Percentiles rank a stretch among this genome's conserved stretches.
Evolutionary conservation across 2,329 filamentous ascomycete species (phyloP).

Genomic region (Talaromyces verruculosus): DNA sequence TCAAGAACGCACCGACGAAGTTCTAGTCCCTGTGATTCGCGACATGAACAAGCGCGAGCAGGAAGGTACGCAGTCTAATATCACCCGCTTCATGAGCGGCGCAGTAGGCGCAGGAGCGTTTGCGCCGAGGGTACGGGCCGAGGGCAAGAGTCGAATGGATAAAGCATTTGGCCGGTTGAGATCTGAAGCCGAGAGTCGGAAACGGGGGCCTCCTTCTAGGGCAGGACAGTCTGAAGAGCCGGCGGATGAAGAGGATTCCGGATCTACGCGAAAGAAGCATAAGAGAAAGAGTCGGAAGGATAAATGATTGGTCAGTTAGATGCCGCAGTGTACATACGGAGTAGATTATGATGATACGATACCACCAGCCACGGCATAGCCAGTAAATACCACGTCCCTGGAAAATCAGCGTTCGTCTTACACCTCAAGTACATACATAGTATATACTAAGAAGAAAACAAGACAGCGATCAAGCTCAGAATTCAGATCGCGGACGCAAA

Average conservation of each 20-base stretch:
- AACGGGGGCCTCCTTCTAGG: slow-evolving; percentile 20
- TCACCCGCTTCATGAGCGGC: slow-evolving; percentile 88
- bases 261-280: slow-evolving; percentile 1
- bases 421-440: neutral
- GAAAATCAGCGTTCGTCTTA: neutral
- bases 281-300: slow-evolving; percentile 4
- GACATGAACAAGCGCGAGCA: slow-evolving; percentile 88
- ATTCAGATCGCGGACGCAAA: slow-evolving; percentile 1
- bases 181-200: slow-evolving; percentile 48
- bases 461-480: neutral
- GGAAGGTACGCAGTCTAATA: slow-evolving; percentile 93
- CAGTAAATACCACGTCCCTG: neutral
- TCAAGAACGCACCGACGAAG: slow-evolving; percentile 88
- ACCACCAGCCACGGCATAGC: neutral
- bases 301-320: neutral
- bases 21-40: slow-evolving; percentile 88
- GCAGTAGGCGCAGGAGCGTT: slow-evolving; percentile 59
- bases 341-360: neutral
- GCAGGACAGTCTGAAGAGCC: neutral
- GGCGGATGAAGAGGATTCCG: neutral
- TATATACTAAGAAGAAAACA: neutral
- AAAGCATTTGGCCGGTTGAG: slow-evolving; percentile 70
- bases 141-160: slow-evolving; percentile 70
- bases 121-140: slow-evolving; percentile 64
- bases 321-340: neutral